Percentiles rank a stretch among this genome's conserved stretches.
phyloP scores from a whole-genome alignment of 2,329 filamentous ascomycete genomes.

The Hyphodiscus sp. region DNA sequence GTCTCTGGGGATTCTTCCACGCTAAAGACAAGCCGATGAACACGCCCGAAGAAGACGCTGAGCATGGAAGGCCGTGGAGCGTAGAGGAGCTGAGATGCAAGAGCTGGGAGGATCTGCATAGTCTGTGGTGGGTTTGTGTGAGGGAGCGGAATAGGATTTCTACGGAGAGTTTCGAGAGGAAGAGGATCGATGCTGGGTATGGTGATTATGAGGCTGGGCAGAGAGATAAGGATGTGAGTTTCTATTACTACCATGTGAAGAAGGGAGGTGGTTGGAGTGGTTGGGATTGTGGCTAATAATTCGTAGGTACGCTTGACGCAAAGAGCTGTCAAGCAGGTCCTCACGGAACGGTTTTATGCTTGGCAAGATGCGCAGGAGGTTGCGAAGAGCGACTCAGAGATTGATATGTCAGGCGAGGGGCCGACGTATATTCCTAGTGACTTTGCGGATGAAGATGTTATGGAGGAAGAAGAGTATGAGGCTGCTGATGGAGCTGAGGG shows the following conservation, averaged over 20 bases:
- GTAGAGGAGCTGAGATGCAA: slow-evolving; percentile 81
- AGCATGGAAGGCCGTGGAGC: slow-evolving; percentile 77
- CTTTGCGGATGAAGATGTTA: slow-evolving; percentile 16
- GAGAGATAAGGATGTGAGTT: slow-evolving; percentile 61
- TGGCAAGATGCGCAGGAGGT: slow-evolving; percentile 71
- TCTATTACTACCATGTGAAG: slow-evolving; percentile 1
- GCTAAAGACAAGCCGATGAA: slow-evolving; percentile 60
- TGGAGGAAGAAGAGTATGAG: slow-evolving; percentile 31
- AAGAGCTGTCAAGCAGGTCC: slow-evolving; percentile 71
- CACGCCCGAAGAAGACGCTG: slow-evolving; percentile 62
- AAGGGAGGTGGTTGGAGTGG: background rate
- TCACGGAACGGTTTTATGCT: slow-evolving; percentile 83
- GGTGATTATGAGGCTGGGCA: slow-evolving; percentile 60
- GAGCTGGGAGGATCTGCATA: slow-evolving; percentile 89
- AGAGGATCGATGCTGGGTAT: slow-evolving; percentile 62
- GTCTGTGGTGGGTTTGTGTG: slow-evolving; percentile 88
- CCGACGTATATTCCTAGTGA: slow-evolving; percentile 23
- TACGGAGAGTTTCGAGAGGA: slow-evolving; percentile 68
- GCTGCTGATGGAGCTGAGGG: background rate
- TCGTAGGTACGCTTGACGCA: slow-evolving; percentile 69
- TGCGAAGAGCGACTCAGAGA: slow-evolving; percentile 59
- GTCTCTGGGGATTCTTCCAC: slow-evolving; percentile 89
- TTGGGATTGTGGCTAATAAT: slow-evolving; percentile 13
- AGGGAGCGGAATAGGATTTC: slow-evolving; percentile 84
- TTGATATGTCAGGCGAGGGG: slow-evolving; percentile 39